A percentile compares a stretch with the other conserved stretches of the same genome.
Conservation (phyloP, 768 basidiomycete species). For the Leccinum arenicola region DNA sequence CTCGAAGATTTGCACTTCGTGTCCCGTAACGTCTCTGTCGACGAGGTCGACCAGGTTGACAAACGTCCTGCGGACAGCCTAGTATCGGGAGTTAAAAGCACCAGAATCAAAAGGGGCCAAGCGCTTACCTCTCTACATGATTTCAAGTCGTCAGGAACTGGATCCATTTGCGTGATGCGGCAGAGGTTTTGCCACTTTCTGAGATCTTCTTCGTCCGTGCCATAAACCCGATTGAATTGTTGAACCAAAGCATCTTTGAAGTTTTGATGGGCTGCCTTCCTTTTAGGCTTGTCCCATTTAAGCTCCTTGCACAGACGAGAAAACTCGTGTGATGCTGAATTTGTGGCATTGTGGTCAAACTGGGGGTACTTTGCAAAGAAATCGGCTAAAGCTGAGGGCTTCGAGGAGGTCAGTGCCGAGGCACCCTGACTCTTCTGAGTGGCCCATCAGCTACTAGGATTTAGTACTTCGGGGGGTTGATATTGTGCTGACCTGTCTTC, state of each 20-base stretch:
- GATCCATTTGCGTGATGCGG: slow-evolving; percentile 1
- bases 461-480: background rate
- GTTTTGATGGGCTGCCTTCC: background rate
- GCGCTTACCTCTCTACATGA: slow-evolving; percentile 14
- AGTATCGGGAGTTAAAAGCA: background rate
- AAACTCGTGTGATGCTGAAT: slow-evolving; percentile 7
- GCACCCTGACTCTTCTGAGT: background rate
- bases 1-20: background rate
- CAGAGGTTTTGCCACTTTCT: slow-evolving; percentile 12
- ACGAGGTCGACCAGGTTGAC: slow-evolving; percentile 24
- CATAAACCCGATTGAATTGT: slow-evolving; percentile 18
- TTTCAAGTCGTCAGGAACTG: slow-evolving; percentile 3
- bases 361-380: background rate
- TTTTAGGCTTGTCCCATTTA: slow-evolving; percentile 2
- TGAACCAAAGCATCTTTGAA: slow-evolving; percentile 14
- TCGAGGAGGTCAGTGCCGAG: background rate
- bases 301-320: slow-evolving; percentile 12
- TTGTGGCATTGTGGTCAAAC: background rate
- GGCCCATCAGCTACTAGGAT: background rate
- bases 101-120: background rate
- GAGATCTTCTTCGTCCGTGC: slow-evolving; percentile 5
- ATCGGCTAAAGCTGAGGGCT: background rate
- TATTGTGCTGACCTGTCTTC: background rate
- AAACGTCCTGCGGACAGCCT: background rate
- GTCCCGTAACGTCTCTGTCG: slow-evolving; percentile 5